These are phyloP conservation scores for Hansenula anomala DNA, from an alignment of 1,139 yeast genomes.

Conservation along the genomic window DNA sequence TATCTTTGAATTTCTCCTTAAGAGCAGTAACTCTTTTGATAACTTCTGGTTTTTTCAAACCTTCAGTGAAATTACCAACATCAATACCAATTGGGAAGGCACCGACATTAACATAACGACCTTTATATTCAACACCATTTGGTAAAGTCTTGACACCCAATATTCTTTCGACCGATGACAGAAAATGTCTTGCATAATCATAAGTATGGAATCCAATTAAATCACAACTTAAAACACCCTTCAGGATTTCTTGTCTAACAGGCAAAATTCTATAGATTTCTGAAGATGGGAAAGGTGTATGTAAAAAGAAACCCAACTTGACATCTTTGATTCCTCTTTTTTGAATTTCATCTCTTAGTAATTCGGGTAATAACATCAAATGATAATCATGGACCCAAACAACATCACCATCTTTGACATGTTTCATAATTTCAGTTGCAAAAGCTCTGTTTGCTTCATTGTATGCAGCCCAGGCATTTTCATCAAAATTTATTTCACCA, in stretches of 20 bases:
- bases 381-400: conserved; percentile 99
- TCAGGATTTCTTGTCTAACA: conserved; percentile 85
- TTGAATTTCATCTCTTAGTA: conserved; percentile 68
- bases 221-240: conserved; percentile 91
- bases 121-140: conserved; percentile 79
- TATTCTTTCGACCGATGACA: conserved; percentile 86
- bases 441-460: conserved; percentile 87
- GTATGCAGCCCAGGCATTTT: conserved; percentile 97
- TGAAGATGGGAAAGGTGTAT: conserved; percentile 97
- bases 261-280: conserved; percentile 96
- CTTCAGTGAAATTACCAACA: conserved; percentile 84
- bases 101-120: conserved; percentile 79
- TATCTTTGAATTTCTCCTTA: conserved; percentile 55
- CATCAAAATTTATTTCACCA: conserved; percentile 98
- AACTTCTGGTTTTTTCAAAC: conserved; percentile 61
- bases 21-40: conserved; percentile 60
- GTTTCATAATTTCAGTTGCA: conserved; percentile 68
- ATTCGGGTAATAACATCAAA: conserved; percentile 88
- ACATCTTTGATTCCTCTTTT: conserved; percentile 43
- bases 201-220: conserved; percentile 98
- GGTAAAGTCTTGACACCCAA: conserved; percentile 82
- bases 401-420: conserved; percentile 77
- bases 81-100: conserved; percentile 99
- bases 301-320: conserved; percentile 88
- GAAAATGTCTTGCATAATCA: conserved; percentile 97